Base-by-base conservation (phyloP, 495 filamentous ascomycete genomes). In the Aspergillus ostianus region DNA sequence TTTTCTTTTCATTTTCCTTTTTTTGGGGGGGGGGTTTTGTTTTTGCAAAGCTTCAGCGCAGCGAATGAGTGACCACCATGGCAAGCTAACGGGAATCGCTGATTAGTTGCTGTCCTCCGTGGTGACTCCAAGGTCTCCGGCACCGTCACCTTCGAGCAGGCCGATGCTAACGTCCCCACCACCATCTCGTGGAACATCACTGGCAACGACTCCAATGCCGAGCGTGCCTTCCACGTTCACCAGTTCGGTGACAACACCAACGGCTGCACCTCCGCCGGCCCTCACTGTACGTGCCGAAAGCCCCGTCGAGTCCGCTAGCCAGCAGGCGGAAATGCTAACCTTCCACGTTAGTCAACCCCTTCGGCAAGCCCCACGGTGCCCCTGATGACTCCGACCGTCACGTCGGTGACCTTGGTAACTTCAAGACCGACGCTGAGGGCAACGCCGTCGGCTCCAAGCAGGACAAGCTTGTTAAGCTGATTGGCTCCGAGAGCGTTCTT, bases 221-320 rank as follows among this genome's bases (percentile, higher is more conserved):
- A 93, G 87, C 92, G 95, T 80, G 94, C 89, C 77, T 88, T 97
- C 83, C 95, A 98, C 83, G 87, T 98, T 70, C 94, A 98, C 82
- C 89, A 94, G 79, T 98, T 96, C 71, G 94, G 95, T 76, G 94
- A 97, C 85, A 98, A 97, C 84, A 97, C 95, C 82, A 98, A 98
- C 79, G 94, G 95, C 75, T 98, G 94, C 87, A 98, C 94, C 58
- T 93, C 89, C 59, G 94, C 94, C 54, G 94, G 94, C 47, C 92
- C 94, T 67, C 94, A 98, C 79, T 98, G 91, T 94, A 85, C 70
- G 89, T 77, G 27, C 5, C 19, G 36, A 41, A 15, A 4, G 36
- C 15, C 36, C 36, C 36, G 10, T 41, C 36, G 7, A 32, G 1
- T 17, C 36, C 36, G 36, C 13, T 41, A 17, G 36, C 36, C 15